Evolutionary conservation across 1,284 basidiomycete genomes (phyloP).

Genomic region (Sporisorium iseilematis-ciliati): DNA sequence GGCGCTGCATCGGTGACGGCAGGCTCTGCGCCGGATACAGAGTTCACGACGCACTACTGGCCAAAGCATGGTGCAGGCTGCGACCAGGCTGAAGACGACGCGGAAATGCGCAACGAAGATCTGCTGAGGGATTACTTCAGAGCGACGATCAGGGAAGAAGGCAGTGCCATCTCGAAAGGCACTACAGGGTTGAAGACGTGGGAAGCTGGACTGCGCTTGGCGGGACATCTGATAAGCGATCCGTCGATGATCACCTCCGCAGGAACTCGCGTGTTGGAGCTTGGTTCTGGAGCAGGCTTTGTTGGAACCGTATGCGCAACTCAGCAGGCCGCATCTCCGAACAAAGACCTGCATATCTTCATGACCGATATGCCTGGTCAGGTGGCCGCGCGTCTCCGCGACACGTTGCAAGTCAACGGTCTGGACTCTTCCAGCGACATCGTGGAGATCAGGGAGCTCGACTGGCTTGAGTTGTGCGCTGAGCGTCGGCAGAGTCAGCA

Average conservation of each 20-base stretch:
- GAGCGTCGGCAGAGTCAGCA: conserved; percentile 46
- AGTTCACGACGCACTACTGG: conserved; percentile 45
- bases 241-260: conserved; percentile 21
- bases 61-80: neutral
- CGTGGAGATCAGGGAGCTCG: conserved; percentile 30
- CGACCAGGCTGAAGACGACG: neutral
- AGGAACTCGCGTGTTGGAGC: conserved; percentile 45
- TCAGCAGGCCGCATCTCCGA: conserved; percentile 15
- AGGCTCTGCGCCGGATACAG: conserved; percentile 24
- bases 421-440: conserved; percentile 9
- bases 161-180: conserved; percentile 46
- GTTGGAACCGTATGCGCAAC: conserved; percentile 43
- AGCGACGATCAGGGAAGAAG: conserved; percentile 45
- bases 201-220: conserved; percentile 51
- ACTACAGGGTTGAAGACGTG: conserved; percentile 54
- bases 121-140: conserved; percentile 20
- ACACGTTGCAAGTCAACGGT: conserved; percentile 35
- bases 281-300: conserved; percentile 55
- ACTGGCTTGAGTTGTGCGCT: conserved; percentile 49
- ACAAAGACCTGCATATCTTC: conserved; percentile 16
- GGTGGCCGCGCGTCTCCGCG: conserved; percentile 31
- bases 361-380: conserved; percentile 53
- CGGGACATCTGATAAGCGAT: conserved; percentile 34
- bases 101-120: neutral
- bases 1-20: neutral